phyloP scores from a whole-genome alignment of 2,329 filamentous ascomycete species.

The Chalaropsis thielavioides region DNA sequence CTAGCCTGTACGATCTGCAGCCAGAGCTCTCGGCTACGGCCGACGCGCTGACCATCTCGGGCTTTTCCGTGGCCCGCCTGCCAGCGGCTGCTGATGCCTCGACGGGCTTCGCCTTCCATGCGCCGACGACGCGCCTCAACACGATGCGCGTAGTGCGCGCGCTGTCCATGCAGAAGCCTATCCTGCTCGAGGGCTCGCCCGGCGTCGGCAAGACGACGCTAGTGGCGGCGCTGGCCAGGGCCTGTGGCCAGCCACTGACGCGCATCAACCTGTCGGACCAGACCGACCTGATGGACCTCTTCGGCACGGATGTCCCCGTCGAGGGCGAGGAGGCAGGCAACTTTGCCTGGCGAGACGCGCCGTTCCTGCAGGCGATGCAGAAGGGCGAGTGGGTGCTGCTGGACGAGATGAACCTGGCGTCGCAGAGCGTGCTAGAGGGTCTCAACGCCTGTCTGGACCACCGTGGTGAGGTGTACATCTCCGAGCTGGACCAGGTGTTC shows the following conservation, averaged over 20 bases:
- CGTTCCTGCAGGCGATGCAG: conserved; percentile 93
- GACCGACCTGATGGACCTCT: conserved; percentile 93
- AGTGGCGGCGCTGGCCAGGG: conserved; percentile 66
- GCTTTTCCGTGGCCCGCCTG: conserved; percentile 50
- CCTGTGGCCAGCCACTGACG: conserved; percentile 68
- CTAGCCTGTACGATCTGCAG: conserved; percentile 47
- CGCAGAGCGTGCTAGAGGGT: conserved; percentile 89
- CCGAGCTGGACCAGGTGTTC: conserved; percentile 89
- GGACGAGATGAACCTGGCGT: conserved; percentile 97
- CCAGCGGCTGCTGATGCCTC: conserved; percentile 27
- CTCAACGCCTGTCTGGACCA: conserved; percentile 95
- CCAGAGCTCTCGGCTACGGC: conserved; percentile 44
- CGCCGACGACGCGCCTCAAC: conserved; percentile 79
- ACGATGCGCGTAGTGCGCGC: conserved; percentile 83
- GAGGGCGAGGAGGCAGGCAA: conserved; percentile 83
- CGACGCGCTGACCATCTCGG: conserved; percentile 48
- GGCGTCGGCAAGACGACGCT: conserved; percentile 96
- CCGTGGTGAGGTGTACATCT: conserved; percentile 86
- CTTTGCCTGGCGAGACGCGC: conserved; percentile 91
- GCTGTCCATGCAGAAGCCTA: conserved; percentile 76
- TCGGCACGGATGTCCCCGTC: conserved; percentile 88
- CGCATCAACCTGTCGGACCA: conserved; percentile 96
- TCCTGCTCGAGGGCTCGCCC: conserved; percentile 90
- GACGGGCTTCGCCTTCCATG: conserved; percentile 59
- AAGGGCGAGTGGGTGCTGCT: conserved; percentile 90